Base-by-base conservation (phyloP, 1,284 basidiomycete genomes). In the Boletus semigastroideus region DNA sequence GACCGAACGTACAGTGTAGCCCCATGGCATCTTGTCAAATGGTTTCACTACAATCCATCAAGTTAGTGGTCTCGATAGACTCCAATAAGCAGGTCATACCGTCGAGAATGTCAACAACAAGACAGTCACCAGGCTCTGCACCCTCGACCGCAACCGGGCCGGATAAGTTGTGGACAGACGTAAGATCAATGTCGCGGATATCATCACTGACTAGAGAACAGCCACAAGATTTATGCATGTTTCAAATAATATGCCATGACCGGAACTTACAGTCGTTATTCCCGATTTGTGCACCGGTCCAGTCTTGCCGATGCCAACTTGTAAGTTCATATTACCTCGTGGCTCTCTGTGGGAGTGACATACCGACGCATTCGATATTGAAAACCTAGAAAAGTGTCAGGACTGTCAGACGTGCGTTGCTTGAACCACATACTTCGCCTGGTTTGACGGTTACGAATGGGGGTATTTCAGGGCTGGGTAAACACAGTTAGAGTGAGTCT, bases 11-110 rank as follows among this genome's bases (percentile, higher is more conserved):
- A 84, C 83, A 0, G 86, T 87, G 64, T 89, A 91, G 0, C 88
- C 89, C 89, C 88, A 92, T 0, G 86, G 86, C 83, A 87, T 85
- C 63, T 87, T 78, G 20, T 86, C 83, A 62, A 88, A 90, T 3
- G 87, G 84, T 17, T 71, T 74, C 30, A 92, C 84, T 84, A 25
- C 25, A 31, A 11, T 48, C 30, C 6, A 33, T 14, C 38, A 14
- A n/a, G 16, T 42, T 39, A 56, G 30, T 12, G 4, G n/a, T 13
- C 17, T 39, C 11, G 14, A 12, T 11, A 28, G n/a, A 42, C n/a
- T n/a, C 17, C 5, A 33, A 10, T 25, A 27, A 4, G 25, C 7
- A 16, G 11, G 3, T 10, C 60, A 31, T 58, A 84, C 83, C 80
- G 62, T 92, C 87, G 17, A 91, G 70, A 51, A 92, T 87, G 55